Evolutionary conservation across 805 yeast genomes (phyloP).

Genomic region (Kazachstania martiniae): DNA sequence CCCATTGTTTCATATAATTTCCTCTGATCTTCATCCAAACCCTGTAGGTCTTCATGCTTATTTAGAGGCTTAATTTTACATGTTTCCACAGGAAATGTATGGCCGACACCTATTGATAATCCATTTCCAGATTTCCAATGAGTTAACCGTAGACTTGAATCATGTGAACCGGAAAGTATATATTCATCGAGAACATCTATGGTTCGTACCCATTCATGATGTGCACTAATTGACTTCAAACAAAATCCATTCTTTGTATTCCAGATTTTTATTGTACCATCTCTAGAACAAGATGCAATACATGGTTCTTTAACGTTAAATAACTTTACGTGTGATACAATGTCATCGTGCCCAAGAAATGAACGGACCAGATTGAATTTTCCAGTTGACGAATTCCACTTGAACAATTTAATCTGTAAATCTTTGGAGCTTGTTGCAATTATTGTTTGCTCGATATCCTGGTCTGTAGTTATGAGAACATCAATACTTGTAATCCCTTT

Average conservation of each 20-base stretch:
- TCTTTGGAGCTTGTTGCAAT: constrained; percentile 45
- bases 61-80: constrained; percentile 51
- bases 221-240: constrained; percentile 57
- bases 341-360: constrained; percentile 78
- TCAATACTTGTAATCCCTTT: constrained; percentile 39
- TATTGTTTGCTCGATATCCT: constrained; percentile 4
- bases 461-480: neutral
- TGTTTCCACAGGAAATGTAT: constrained; percentile 73
- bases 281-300: constrained; percentile 55
- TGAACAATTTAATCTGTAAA: constrained; percentile 45
- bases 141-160: constrained; percentile 59
- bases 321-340: constrained; percentile 56
- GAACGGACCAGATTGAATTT: constrained; percentile 34
- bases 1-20: constrained; percentile 38
- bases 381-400: constrained; percentile 19
- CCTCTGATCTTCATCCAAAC: constrained; percentile 15
- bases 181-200: constrained; percentile 49
- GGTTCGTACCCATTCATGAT: constrained; percentile 80
- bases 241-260: constrained; percentile 60
- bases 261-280: constrained; percentile 52
- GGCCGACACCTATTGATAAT: constrained; percentile 58
- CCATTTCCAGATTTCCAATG: constrained; percentile 60
- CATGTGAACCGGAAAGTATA: constrained; percentile 66
- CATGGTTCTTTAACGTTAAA: constrained; percentile 34
- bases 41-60: constrained; percentile 1